These are phyloP conservation scores for Onygena corvina DNA, from an alignment of 2,329 filamentous ascomycete genomes.

Conservation along the genomic window DNA sequence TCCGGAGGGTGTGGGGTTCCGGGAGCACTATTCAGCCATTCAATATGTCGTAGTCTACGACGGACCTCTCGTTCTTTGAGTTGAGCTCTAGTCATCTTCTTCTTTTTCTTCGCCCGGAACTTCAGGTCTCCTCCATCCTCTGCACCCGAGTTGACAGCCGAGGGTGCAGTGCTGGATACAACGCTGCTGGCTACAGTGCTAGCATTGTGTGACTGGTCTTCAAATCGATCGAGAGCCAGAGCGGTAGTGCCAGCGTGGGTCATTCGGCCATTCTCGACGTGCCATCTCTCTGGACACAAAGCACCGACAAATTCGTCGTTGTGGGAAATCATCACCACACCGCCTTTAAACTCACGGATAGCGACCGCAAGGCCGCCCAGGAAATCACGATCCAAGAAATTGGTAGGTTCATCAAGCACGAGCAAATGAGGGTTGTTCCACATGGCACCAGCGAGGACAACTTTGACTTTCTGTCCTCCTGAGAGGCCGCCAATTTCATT, in stretches of 20 bases:
- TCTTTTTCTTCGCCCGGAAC: conserved; percentile 86
- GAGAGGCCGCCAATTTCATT: conserved; percentile 94
- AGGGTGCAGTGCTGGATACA: conserved; percentile 47
- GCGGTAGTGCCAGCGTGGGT: conserved; percentile 63
- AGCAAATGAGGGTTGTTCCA: conserved; percentile 98
- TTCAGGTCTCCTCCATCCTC: conserved; percentile 68
- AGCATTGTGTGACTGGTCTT: conserved; percentile 55
- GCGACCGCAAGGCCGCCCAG: conserved; percentile 93
- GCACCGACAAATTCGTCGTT: conserved; percentile 98
- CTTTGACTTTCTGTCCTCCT: conserved; percentile 97
- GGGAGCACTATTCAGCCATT: conserved; percentile 72
- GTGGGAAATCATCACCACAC: conserved; percentile 98
- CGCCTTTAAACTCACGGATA: conserved; percentile 95
- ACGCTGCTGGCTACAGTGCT: conserved; percentile 48
- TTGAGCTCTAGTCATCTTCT: conserved; percentile 97
- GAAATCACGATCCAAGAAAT: conserved; percentile 97
- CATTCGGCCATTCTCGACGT: conserved; percentile 77
- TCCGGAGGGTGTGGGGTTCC: conserved; percentile 66
- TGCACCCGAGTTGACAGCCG: conserved; percentile 65
- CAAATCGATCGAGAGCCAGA: conserved; percentile 69
- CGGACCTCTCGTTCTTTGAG: conserved; percentile 85
- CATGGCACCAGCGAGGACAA: conserved; percentile 90
- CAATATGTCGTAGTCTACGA: conserved; percentile 69
- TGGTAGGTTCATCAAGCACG: conserved; percentile 95
- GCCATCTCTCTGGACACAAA: conserved; percentile 91